Percentiles rank a stretch among this genome's conserved stretches.
Conservation (phyloP, 2,329 filamentous ascomycete species). For the Fusarium guadeloupense region DNA sequence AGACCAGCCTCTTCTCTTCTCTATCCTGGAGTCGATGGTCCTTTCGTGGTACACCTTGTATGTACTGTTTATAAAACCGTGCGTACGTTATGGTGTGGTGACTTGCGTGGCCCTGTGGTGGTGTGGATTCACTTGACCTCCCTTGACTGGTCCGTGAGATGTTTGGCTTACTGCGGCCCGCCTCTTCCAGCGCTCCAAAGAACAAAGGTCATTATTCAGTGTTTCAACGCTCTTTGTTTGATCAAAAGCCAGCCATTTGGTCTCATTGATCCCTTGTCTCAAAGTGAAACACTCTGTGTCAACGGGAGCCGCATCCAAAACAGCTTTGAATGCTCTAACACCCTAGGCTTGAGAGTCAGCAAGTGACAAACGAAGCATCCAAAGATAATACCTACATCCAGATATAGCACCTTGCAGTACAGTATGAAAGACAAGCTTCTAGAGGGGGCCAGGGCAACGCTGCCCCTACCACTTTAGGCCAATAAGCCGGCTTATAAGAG, state of each 20-base stretch:
- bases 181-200: conserved; percentile 17
- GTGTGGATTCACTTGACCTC: conserved; percentile 29
- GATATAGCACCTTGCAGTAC: conserved; percentile 7
- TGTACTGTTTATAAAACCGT: neutral
- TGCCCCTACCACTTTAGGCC: conserved; percentile 16
- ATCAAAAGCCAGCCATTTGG: neutral
- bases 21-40: neutral
- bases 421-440: conserved; percentile 16
- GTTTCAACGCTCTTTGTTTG: conserved; percentile 36
- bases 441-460: neutral
- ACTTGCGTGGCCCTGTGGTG: conserved; percentile 12
- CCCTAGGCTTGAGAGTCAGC: conserved; percentile 5
- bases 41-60: neutral
- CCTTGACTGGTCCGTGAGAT: conserved; percentile 31
- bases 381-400: neutral
- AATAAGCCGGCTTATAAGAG: conserved; percentile 21
- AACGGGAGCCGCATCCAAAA: conserved; percentile 9
- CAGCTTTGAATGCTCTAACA: neutral
- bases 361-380: conserved; percentile 13
- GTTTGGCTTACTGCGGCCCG: conserved; percentile 23
- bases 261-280: conserved; percentile 7
- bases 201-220: conserved; percentile 25
- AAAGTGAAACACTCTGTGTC: conserved; percentile 26
- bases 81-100: neutral
- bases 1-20: conserved; percentile 3